Conservation (phyloP, 148 eudicot genomes). For the Dianthus caryophyllus region DNA sequence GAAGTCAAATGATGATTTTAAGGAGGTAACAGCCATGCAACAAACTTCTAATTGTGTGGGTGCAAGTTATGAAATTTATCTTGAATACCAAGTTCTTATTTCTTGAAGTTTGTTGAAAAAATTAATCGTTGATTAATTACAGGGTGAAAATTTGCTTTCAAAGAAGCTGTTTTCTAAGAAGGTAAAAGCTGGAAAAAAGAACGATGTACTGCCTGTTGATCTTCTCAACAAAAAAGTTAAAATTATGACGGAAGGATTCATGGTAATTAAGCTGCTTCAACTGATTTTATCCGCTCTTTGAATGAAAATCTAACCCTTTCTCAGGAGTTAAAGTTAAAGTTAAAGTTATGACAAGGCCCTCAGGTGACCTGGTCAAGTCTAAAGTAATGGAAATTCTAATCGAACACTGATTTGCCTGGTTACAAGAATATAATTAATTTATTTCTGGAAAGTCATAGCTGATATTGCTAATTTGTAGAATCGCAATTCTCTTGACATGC, state of each 20-base stretch:
- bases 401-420: not conserved
- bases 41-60: not conserved
- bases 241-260: constrained; percentile 66
- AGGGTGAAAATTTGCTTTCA: constrained; percentile 48
- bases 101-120: not conserved
- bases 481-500: not conserved
- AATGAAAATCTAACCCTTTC: not conserved
- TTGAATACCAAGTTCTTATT: not conserved
- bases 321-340: not conserved
- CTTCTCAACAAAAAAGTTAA: constrained; percentile 62
- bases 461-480: not conserved
- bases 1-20: constrained; percentile 36
- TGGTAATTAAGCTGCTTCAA: constrained; percentile 35
- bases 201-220: constrained; percentile 47
- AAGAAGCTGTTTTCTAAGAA: constrained; percentile 43
- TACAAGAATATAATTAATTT: not conserved
- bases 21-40: constrained; percentile 35
- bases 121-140: constrained; percentile 26
- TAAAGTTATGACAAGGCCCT: not conserved
- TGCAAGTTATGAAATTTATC: not conserved
- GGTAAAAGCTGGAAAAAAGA: constrained; percentile 49
- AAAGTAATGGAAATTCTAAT: not conserved
- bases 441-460: not conserved
- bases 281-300: not conserved
- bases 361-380: not conserved